Conservation (phyloP, 805 yeast species). For the Starmerella tilneyi region DNA sequence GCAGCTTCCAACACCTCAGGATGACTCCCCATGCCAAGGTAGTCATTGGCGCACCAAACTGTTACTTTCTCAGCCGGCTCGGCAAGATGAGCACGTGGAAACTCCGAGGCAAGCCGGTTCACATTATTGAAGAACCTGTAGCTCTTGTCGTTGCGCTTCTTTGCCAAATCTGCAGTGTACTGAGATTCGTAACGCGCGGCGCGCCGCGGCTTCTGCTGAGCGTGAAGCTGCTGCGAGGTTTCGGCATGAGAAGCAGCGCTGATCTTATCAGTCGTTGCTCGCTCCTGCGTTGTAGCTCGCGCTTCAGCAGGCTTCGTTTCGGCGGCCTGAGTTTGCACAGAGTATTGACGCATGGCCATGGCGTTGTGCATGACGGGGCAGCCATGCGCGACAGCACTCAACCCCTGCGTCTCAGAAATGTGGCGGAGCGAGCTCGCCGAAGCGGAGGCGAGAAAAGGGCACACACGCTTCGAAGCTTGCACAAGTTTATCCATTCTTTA, state of each 20-base stretch:
- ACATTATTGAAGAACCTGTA: slow-evolving; percentile 95
- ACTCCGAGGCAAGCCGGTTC: slow-evolving; percentile 87
- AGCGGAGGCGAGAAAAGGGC: slow-evolving; percentile 66
- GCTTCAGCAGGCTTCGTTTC: slow-evolving; percentile 16
- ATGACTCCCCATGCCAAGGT: slow-evolving; percentile 87
- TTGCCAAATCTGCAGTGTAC: slow-evolving; percentile 53
- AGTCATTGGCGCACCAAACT: slow-evolving; percentile 98
- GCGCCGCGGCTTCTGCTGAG: too few species aligned
- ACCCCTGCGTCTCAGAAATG: slow-evolving; percentile 36
- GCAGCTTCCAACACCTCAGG: slow-evolving; percentile 60
- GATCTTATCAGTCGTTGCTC: neutral
- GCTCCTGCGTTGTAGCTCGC: slow-evolving; percentile 21
- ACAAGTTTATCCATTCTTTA: slow-evolving; percentile 66
- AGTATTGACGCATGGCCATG: slow-evolving; percentile 35
- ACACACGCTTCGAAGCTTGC: slow-evolving; percentile 62
- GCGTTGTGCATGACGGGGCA: slow-evolving; percentile 94
- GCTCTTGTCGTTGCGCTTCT: slow-evolving; percentile 78
- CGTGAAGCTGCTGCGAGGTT: too few species aligned
- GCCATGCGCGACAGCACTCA: slow-evolving; percentile 50
- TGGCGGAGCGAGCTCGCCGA: slow-evolving; percentile 51
- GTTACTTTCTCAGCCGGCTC: slow-evolving; percentile 73
- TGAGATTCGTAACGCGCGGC: slow-evolving; percentile 16
- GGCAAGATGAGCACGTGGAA: slow-evolving; percentile 83
- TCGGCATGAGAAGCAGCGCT: too few species aligned
- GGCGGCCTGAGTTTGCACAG: slow-evolving; percentile 30